Percentiles rank a stretch among this genome's conserved stretches.
These are phyloP conservation scores for Picocystis sp. DNA, from an alignment of 163 green algal species.

Conservation along the genomic window DNA sequence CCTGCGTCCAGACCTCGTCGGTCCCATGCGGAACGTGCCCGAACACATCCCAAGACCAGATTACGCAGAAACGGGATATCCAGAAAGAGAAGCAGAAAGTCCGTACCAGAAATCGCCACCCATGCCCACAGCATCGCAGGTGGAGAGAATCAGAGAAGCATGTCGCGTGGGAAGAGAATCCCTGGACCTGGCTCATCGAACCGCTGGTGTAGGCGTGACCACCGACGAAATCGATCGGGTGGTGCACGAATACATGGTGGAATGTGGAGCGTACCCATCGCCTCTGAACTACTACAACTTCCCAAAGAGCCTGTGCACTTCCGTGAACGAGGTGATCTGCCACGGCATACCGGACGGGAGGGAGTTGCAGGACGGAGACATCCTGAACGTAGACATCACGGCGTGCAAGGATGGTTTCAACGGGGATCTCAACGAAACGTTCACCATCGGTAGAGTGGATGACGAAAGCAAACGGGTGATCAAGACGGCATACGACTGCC, in stretches of 20 bases:
- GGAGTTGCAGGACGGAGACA: slow-evolving; percentile 78
- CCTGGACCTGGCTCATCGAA: slow-evolving; percentile 22
- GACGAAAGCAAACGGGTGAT: slow-evolving; percentile 36
- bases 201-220: slow-evolving; percentile 57
- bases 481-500: slow-evolving; percentile 43
- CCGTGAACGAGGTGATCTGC: slow-evolving; percentile 94
- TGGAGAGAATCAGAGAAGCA: slow-evolving; percentile 47
- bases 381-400: slow-evolving; percentile 96
- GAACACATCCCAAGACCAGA: slow-evolving; percentile 53
- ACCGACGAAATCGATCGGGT: slow-evolving; percentile 88
- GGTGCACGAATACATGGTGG: slow-evolving; percentile 74
- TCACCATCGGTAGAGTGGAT: slow-evolving; percentile 46
- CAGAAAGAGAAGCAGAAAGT: neutral
- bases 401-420: slow-evolving; percentile 72
- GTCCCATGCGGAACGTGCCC: slow-evolving; percentile 43
- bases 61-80: slow-evolving; percentile 33
- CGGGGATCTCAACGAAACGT: slow-evolving; percentile 91
- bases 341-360: slow-evolving; percentile 89
- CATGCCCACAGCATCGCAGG: slow-evolving; percentile 32
- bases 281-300: slow-evolving; percentile 94
- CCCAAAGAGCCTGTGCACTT: slow-evolving; percentile 90
- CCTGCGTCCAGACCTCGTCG: slow-evolving; percentile 47
- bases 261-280: slow-evolving; percentile 69
- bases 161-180: slow-evolving; percentile 31
- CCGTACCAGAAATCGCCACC: slow-evolving; percentile 21